Evolutionary conservation across 805 yeast genomes (phyloP), one percentile per base, ranked within the genome.

Genomic region (Metschnikowia aberdeeniae): DNA sequence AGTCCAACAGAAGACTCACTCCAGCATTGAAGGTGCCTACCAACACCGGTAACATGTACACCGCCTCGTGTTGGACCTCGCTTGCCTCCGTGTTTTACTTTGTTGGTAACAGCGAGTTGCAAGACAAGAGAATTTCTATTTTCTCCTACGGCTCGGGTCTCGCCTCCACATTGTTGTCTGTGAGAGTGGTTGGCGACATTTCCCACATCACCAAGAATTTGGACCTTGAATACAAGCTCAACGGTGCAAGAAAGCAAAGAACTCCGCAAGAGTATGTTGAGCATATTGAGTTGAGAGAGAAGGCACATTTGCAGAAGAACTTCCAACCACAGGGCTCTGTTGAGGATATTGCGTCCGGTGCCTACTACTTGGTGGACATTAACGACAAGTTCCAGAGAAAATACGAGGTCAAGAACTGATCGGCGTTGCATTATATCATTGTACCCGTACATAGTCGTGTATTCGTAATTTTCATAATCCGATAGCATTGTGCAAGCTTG

Each of bases 61-160:
- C 98, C 36, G 98, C 90, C 53, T 87, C 97, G 30, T 82, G 89
- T 39, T 93, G 86, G 78, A 83, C 95, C 30, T 80, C 96, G 6
- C 77, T 93, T 48, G 77, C 92, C 28, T 92, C 98, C 11, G 72
- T 89, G 54, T 74, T 93, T 58, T 80, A 77, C 63, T 86, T 75
- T 62, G 85, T 84, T 51, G 90, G 88, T 36, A 76, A 78, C 44
- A 93, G 83, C 37, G 70, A 77, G 44, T 77, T 92, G 57, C 89
- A 84, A 67, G 79, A 78, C 58, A 88, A 89, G 76, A 81, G 97
- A 68, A 76, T 93, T 61, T 95, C 96, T 58, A 65, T 90, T 59
- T 93, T 90, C 76, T 93, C 99, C 17, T 93, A 93, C 68, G 99
- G 99, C 56, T 92, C 98, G 12, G 99, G 99, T 62, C 80, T 93